Evolutionary conservation across 2,329 filamentous ascomycete genomes (phyloP), one percentile per base, ranked within the genome.

Genomic region (Alternaria brassicae): DNA sequence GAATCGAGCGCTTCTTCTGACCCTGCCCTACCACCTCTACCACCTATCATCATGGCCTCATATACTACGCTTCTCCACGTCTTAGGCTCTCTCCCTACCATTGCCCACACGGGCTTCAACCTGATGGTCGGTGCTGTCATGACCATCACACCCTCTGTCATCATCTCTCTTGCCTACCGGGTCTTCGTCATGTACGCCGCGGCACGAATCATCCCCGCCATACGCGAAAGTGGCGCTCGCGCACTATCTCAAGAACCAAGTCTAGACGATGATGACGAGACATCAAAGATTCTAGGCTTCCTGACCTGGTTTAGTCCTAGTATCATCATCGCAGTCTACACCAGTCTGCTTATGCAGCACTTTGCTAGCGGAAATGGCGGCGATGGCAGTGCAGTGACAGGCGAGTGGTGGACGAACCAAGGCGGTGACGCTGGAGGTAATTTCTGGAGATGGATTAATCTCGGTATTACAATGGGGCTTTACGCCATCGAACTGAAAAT

Each of bases 1-100:
- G 76, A 78, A 15, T 79, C 83, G 4, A 84, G 84, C 45, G 80
- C 81, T 15, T 80, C 84, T 13, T 74, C 86, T 13, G 90, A 96
- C 60, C 88, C 91, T n/a, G 93, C 96, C 25, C 95, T 98, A 62
- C 95, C 95, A 37, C 95, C 95, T n/a, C 84, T 99, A 41, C 95
- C 95, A 13, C 95, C 95, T 1, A 93, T 98, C 65, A 94, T 99
- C 77, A 98, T 98, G 94, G 95, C 94, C 5, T 97, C 93, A 6
- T 98, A 97, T 79, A 94, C 93, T 25, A 97, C 94, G 0, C 82
- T 98, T 41, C 83, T 97, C 45, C 91, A 96, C 69, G 86, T 93
- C 45, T 82, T 98, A 36, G 91, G 91, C 56, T 90, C 89, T 4
- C 83, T 97, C n/a, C 94, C 92, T 3, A 89, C 86, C 3, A 93